These are phyloP conservation scores for Cyclaneusma minus DNA, from an alignment of 2,329 filamentous ascomycete genomes.

Conservation along the genomic window DNA sequence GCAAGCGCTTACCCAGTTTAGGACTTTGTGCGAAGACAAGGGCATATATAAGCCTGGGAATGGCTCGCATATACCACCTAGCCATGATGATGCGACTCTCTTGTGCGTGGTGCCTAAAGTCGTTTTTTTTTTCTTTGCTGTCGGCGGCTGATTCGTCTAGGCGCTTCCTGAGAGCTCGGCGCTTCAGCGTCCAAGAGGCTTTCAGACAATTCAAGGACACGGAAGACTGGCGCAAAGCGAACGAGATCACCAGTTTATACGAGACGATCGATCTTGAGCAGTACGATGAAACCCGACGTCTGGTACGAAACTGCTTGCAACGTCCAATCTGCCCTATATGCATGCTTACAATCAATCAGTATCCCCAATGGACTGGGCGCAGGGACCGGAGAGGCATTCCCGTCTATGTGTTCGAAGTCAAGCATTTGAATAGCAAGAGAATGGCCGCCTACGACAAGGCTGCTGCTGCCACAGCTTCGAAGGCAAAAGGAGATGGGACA, in stretches of 20 bases:
- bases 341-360: too few species aligned
- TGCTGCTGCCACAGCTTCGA: constrained; percentile 33
- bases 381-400: constrained; percentile 84
- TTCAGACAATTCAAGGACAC: constrained; percentile 76
- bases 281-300: constrained; percentile 62
- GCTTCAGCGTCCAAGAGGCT: constrained; percentile 65
- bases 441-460: constrained; percentile 64
- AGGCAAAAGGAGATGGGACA: constrained; percentile 49
- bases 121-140: constrained; percentile 7
- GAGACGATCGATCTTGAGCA: constrained; percentile 73
- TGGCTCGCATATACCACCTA: constrained; percentile 35
- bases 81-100: constrained; percentile 59
- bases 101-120: too few species aligned
- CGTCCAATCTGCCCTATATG: too few species aligned
- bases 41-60: constrained; percentile 40
- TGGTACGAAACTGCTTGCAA: constrained; percentile 39
- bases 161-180: constrained; percentile 73
- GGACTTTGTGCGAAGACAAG: constrained; percentile 46
- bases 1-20: constrained; percentile 55
- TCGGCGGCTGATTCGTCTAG: constrained; percentile 25
- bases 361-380: constrained; percentile 89
- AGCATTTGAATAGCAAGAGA: constrained; percentile 66
- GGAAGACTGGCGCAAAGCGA: constrained; percentile 71
- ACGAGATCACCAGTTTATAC: constrained; percentile 66
- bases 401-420: constrained; percentile 80